Evolutionary conservation across 1,284 basidiomycete species (phyloP), one percentile per base, ranked within the genome.

Genomic region (Rhodotorula sp.): DNA sequence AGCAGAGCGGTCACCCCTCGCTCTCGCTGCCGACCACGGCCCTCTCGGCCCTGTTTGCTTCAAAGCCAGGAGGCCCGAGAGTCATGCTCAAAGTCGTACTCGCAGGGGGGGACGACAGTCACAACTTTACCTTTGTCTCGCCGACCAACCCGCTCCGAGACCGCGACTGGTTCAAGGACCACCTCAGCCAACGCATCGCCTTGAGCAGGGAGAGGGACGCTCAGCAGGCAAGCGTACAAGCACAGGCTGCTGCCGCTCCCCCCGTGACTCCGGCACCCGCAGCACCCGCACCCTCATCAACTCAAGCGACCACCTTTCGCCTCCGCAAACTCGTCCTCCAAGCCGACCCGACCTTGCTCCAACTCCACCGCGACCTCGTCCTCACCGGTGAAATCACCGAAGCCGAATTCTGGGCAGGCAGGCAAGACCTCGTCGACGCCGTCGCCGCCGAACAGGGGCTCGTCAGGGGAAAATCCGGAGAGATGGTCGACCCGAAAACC

Each of bases 351-450:
- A 89, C 91, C 64, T 84, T 96, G 63, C 87, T 88, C 42, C 80
- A 85, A 24, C 83, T 97, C 60, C 93, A 96, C 80, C 86, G 87
- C 49, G 91, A 94, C 67, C 86, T 97, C 68, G 94, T 96, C 49
- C 86, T 93, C 79, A 85, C 84, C 15, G 88, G 88, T 37, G 89
- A 93, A 75, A 91, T 96, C 44, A 89, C 89, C 4, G 94, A 97
- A 81, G 85, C 87, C 0, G 94, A 97, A 77, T 97, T 97, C 79
- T 97, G 94, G 94, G 91, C 93, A 72, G 92, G 93, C 33, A 85
- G 94, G 79, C 91, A 95, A 87, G 86, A 90, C 74, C 83, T 91
- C 49, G 82, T 93, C 63, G 60, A 48, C 5, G 81, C 87, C 72
- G 86, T 89, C 62, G 85, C 91, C 82, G 85, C 88, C 62, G 85